Conservation (phyloP, 2,329 filamentous ascomycete species). For the Macroventuria anomochaeta region DNA sequence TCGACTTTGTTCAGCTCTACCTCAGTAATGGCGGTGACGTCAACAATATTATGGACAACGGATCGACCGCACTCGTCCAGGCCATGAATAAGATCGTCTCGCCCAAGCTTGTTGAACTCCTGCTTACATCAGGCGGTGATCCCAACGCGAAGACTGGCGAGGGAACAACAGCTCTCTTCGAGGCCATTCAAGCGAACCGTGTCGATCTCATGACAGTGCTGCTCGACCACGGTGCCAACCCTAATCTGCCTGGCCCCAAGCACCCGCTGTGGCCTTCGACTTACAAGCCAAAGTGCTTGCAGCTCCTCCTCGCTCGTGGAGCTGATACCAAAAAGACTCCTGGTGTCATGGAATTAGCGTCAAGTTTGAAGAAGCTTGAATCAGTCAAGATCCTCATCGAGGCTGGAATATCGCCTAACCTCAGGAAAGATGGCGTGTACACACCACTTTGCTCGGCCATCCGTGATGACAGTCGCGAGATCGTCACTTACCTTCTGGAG, state of each 20-base stretch:
- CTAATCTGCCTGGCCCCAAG: conserved; percentile 72
- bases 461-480: conserved; percentile 68
- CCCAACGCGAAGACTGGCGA: conserved; percentile 66
- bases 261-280: conserved; percentile 72
- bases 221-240: conserved; percentile 67
- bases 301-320: conserved; percentile 64
- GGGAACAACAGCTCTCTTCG: conserved; percentile 69
- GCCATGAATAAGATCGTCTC: conserved; percentile 66
- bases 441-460: conserved; percentile 73
- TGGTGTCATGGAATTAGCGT: conserved; percentile 69
- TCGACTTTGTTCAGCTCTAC: conserved; percentile 65
- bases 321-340: conserved; percentile 67
- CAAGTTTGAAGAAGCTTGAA: conserved; percentile 69
- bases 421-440: conserved; percentile 70
- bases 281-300: conserved; percentile 64
- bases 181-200: conserved; percentile 64
- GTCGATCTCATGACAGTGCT: conserved; percentile 62
- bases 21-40: conserved; percentile 67
- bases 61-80: conserved; percentile 66
- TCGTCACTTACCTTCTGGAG: conserved; percentile 65
- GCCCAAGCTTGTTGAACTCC: conserved; percentile 61
- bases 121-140: conserved; percentile 66
- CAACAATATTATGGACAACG: conserved; percentile 60
- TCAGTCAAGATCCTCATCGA: conserved; percentile 64
- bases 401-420: conserved; percentile 66